Base-by-base conservation (phyloP, 2,329 filamentous ascomycete species). In the Penicillium fuscoglaucum region DNA sequence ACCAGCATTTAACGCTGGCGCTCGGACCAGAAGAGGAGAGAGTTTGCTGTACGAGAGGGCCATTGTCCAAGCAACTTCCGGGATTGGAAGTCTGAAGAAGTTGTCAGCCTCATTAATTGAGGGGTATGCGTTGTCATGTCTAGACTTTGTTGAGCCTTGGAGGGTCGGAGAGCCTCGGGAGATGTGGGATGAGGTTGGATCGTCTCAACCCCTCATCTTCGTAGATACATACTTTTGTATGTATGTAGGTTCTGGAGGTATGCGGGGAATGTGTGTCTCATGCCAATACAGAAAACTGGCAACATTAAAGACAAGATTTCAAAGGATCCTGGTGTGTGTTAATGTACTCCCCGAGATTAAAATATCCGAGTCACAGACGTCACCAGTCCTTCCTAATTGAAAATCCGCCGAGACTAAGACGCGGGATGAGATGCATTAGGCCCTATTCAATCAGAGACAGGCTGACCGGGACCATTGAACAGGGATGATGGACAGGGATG, bases 11-110 rank as follows among this genome's bases (percentile, higher is more conserved):
- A 21, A 12, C 55, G 55, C 55, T 54, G 29, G 19, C 13, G 55
- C 33, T 54, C 50, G 28, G 55, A 54, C 43, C 26, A 43, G 10
- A 39, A 37, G 50, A 44, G 55, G 44, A 21, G 44, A 54, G 44
- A 48, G 50, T 57, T 57, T 54, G 8, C 6, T 12, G 6, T 26
- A 46, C 19, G 49, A 52, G 31, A 31, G 29, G 29, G 40, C 12
- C 28, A 26, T 45, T 45, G 40, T 53, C 50, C 50, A 52, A 45
- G 40, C 50, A 33, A 0, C 2, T 44, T 8, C 39, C 26, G 6
- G 21, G 19, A 37, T 46, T 53, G 6, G 12, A 21, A 31, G n/a
- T 19, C 21, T 48, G 52, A 54, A 54, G 33, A 54, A 31, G 46
- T 31, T 31, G 19, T 55, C 45, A 50, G 52, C 45, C 52, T 55